Evolutionary conservation across 148 eudicot species (phyloP).

Genomic region (Pouteria glomerata): DNA sequence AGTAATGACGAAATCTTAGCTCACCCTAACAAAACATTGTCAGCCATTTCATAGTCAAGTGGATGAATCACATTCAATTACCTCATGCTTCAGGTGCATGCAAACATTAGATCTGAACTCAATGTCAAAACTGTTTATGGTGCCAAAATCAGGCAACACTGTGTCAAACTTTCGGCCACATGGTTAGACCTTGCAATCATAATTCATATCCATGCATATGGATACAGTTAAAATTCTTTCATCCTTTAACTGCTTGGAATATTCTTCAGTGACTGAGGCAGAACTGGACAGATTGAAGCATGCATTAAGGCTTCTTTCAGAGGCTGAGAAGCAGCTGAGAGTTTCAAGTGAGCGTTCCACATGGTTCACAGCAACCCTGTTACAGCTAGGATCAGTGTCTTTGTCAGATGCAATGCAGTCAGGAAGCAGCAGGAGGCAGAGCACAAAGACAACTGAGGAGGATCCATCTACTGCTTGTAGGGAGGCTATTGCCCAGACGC

Average conservation of each 20-base stretch:
- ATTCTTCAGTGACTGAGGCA: conserved; percentile 62
- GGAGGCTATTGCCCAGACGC: conserved; percentile 46
- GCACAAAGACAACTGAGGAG: conserved; percentile 75
- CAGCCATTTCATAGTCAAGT: background rate
- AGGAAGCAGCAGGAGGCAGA: conserved; percentile 79
- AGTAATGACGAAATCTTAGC: background rate
- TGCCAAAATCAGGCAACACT: too few species aligned
- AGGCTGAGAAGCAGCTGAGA: conserved; percentile 92
- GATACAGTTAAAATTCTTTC: too few species aligned
- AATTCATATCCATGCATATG: too few species aligned
- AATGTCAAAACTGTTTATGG: too few species aligned
- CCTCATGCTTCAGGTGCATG: too few species aligned
- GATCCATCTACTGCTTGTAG: conserved; percentile 58
- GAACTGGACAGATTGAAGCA: conserved; percentile 83
- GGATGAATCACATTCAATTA: too few species aligned
- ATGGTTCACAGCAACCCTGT: conserved; percentile 95
- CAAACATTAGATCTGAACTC: too few species aligned
- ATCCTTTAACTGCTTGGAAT: too few species aligned
- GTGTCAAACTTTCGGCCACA: too few species aligned
- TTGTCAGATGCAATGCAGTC: conserved; percentile 75
- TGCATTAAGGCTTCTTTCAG: conserved; percentile 92
- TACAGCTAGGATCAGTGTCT: conserved; percentile 83
- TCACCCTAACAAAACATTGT: background rate
- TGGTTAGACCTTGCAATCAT: too few species aligned
- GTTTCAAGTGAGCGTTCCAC: conserved; percentile 91